Evolutionary conservation across 2,329 filamentous ascomycete genomes (phyloP).

Genomic region (Alternaria panax): DNA sequence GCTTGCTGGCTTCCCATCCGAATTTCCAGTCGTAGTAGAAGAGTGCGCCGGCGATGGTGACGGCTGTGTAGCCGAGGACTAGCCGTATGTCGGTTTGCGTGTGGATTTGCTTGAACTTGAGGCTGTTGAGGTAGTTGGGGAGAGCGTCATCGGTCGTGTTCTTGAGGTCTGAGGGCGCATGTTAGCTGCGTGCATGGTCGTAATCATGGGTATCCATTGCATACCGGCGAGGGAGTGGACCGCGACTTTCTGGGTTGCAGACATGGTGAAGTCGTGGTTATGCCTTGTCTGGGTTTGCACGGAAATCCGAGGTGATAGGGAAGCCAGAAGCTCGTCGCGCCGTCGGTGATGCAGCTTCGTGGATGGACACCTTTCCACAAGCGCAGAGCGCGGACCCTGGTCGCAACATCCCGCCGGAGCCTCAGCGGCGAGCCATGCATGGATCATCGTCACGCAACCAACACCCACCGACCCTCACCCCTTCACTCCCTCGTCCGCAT

Average conservation of each 20-base stretch:
- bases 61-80: constrained; percentile 80
- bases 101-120: constrained; percentile 85
- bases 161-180: constrained; percentile 77
- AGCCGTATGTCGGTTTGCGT: constrained; percentile 82
- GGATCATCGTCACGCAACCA: constrained; percentile 26
- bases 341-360: constrained; percentile 21
- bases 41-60: constrained; percentile 79
- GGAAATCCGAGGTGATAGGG: background rate
- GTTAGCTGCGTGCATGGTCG: constrained; percentile 24
- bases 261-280: constrained; percentile 34
- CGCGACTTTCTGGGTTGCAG: constrained; percentile 61
- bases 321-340: constrained; percentile 16
- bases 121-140: constrained; percentile 87
- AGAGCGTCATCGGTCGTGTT: constrained; percentile 96
- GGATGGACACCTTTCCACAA: constrained; percentile 49
- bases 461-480: constrained; percentile 21
- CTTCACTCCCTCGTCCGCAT: constrained; percentile 20
- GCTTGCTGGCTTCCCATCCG: constrained; percentile 86
- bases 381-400: constrained; percentile 42
- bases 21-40: constrained; percentile 93
- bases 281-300: background rate
- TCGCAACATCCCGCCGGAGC: constrained; percentile 30
- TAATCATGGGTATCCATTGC: background rate
- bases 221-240: constrained; percentile 73
- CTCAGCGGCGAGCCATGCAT: constrained; percentile 37